Conservation (phyloP, 2,329 filamentous ascomycete genomes). For the Monosporascus sp. region DNA sequence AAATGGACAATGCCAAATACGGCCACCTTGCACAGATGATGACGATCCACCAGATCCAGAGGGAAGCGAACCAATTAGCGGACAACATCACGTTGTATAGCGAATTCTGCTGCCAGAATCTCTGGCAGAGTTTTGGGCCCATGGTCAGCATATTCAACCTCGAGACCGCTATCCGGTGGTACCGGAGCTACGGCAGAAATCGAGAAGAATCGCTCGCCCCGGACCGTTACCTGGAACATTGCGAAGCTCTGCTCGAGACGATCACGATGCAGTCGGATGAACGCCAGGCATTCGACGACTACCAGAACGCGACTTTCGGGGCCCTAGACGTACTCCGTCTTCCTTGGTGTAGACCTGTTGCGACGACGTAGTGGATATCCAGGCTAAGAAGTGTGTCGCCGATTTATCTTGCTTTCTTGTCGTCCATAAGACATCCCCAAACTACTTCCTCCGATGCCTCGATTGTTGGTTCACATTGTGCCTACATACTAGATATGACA, state of each 20-base stretch:
- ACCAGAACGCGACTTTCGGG: not conserved
- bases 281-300: not conserved
- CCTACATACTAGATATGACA: no score
- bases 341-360: not conserved
- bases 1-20: not conserved
- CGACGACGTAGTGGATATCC: not conserved
- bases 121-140: conserved; percentile 12
- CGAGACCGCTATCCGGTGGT: conserved; percentile 14
- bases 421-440: no score
- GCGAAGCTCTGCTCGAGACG: not conserved
- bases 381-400: no score
- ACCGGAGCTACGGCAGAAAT: conserved; percentile 6
- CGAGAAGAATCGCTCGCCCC: not conserved
- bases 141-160: conserved; percentile 11
- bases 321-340: not conserved
- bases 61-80: conserved; percentile 10
- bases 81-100: conserved; percentile 9
- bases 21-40: not conserved
- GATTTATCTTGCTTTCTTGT: no score
- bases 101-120: conserved; percentile 8
- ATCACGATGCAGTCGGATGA: not conserved
- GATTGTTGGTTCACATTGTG: no score
- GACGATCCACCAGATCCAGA: conserved; percentile 1
- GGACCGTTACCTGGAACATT: not conserved
- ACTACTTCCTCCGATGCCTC: no score